phyloP scores from a whole-genome alignment of 257 asterid genomes.

The Nicotiana sylvestris region DNA sequence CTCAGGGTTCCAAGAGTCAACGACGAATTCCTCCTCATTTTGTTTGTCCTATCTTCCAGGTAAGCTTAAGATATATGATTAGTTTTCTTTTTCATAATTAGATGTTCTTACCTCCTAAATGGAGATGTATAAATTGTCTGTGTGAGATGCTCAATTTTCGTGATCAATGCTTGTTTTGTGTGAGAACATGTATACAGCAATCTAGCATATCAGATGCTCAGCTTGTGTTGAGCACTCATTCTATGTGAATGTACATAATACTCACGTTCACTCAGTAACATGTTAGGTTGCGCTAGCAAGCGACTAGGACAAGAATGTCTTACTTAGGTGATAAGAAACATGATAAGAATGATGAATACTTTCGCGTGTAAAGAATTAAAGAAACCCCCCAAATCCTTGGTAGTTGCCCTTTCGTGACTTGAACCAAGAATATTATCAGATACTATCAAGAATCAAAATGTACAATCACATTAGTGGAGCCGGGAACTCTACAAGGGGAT shows the following conservation, averaged over 20 bases:
- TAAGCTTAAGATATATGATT: constrained; percentile 14
- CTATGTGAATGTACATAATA: neutral
- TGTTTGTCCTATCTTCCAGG: constrained; percentile 87
- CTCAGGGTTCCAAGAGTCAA: constrained; percentile 37
- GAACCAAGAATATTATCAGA: neutral
- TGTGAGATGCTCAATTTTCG: neutral
- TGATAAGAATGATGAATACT: neutral
- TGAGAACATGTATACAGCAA: neutral
- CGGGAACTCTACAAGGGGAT: too few species aligned
- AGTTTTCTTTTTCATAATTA: neutral
- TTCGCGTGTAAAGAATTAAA: neutral
- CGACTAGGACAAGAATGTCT: neutral
- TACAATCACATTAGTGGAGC: neutral
- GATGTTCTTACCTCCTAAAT: neutral
- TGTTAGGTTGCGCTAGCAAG: neutral
- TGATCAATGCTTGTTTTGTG: neutral
- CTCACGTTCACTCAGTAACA: neutral
- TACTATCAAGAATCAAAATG: neutral
- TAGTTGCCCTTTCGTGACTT: too few species aligned
- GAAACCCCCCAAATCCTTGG: neutral
- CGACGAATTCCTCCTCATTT: constrained; percentile 69
- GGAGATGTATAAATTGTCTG: neutral
- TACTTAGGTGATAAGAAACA: neutral
- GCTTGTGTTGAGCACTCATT: neutral
- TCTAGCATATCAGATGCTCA: neutral